Conservation (phyloP, 371 early-diverging fungal genomes). For the Haplosporangium sp. region DNA sequence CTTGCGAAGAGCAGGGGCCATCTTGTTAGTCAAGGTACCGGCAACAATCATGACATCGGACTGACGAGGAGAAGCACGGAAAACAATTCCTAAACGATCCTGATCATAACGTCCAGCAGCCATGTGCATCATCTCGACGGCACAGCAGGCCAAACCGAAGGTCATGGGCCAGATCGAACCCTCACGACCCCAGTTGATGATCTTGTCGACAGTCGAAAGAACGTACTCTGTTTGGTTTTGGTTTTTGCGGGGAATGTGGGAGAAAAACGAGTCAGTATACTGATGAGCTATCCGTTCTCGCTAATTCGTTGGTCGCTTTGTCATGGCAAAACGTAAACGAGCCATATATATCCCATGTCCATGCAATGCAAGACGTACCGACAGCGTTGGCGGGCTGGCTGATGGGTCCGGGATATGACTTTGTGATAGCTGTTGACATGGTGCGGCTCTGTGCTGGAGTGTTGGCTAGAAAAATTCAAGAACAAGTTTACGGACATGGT, state of each 20-base stretch:
- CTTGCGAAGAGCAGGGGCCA: slow-evolving; percentile 97
- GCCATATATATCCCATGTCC: no score
- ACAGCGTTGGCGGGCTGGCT: slow-evolving; percentile 47
- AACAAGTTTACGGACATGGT: not conserved
- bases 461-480: not conserved
- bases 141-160: slow-evolving; percentile 98
- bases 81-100: slow-evolving; percentile 97
- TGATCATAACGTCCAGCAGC: slow-evolving; percentile 98
- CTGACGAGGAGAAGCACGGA: slow-evolving; percentile 98
- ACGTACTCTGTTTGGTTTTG: slow-evolving; percentile 67
- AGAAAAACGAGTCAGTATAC: not conserved
- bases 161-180: slow-evolving; percentile 98
- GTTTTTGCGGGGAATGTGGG: not conserved
- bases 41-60: slow-evolving; percentile 99
- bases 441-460: slow-evolving; percentile 37
- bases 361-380: slow-evolving; percentile 19
- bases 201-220: slow-evolving; percentile 88
- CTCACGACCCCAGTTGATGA: slow-evolving; percentile 95
- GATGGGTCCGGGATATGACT: slow-evolving; percentile 54
- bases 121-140: slow-evolving; percentile 98
- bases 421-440: slow-evolving; percentile 53
- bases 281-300: no score
- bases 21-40: slow-evolving; percentile 97
- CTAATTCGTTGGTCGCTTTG: no score
- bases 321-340: no score